Percentiles rank a stretch among this genome's conserved stretches.
Evolutionary conservation across 108 stramenopile genomes (phyloP).

Genomic region (Skeletonema marinoi): DNA sequence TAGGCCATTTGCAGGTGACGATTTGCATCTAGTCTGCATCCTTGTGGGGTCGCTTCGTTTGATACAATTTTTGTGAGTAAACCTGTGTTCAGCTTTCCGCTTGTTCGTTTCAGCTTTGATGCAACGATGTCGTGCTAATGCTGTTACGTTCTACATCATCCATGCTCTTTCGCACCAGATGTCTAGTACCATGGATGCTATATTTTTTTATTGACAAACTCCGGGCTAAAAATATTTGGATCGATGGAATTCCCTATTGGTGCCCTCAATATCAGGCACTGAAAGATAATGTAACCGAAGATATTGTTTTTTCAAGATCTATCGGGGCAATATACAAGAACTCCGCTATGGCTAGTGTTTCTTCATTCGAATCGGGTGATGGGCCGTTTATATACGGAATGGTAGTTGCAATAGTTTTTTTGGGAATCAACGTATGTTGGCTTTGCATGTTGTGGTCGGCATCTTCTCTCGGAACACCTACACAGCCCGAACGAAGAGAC

Average conservation of each 20-base stretch:
- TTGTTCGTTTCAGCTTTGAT: no score
- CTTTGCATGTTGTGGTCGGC: neutral
- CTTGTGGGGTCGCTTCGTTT: conserved; percentile 7
- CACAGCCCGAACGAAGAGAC: neutral
- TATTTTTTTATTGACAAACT: neutral
- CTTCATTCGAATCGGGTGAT: neutral
- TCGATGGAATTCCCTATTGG: conserved; percentile 1
- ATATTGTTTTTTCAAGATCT: neutral
- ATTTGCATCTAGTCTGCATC: conserved; percentile 17
- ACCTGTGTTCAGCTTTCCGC: neutral
- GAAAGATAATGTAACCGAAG: neutral
- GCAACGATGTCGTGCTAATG: neutral
- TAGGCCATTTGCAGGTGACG: conserved; percentile 33
- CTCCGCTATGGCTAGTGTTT: neutral
- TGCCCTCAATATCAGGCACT: neutral
- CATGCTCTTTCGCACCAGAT: neutral
- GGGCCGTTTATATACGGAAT: neutral
- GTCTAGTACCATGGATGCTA: neutral
- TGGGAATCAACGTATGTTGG: neutral
- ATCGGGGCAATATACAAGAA: neutral
- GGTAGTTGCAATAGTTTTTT: neutral
- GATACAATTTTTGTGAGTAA: conserved; percentile 21
- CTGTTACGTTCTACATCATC: neutral
- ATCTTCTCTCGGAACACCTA: neutral
- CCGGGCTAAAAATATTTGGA: neutral